Evolutionary conservation across 192 early-diverging fungal genomes (phyloP).

Genomic region (Pilobolus umbonatus): DNA sequence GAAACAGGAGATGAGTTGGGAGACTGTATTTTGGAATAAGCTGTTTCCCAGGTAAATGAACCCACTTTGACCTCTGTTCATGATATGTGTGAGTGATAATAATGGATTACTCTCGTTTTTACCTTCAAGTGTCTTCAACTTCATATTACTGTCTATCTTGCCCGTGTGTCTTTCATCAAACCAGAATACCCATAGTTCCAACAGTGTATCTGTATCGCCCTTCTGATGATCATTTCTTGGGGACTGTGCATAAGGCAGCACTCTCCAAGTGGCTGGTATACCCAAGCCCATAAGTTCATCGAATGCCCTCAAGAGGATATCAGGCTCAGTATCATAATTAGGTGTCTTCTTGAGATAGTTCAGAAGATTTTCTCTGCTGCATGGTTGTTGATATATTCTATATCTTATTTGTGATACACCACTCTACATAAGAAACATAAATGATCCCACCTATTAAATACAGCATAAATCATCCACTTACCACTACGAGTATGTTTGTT

Average conservation of each 20-base stretch:
- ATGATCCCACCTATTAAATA: background rate
- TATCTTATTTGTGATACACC: constrained; percentile 34
- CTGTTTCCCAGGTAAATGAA: constrained; percentile 34
- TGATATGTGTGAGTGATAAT: background rate
- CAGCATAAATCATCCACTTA: background rate
- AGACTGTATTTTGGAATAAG: constrained; percentile 18
- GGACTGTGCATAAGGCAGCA: background rate
- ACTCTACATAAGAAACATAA: constrained; percentile 17
- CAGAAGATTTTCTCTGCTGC: constrained; percentile 12
- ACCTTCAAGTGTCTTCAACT: constrained; percentile 25
- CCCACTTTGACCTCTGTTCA: constrained; percentile 28
- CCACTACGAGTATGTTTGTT: constrained; percentile 32
- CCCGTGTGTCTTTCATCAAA: constrained; percentile 34
- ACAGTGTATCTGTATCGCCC: constrained; percentile 1
- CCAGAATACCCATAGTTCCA: constrained; percentile 37
- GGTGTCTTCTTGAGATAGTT: constrained; percentile 3
- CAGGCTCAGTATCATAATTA: background rate
- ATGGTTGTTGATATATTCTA: constrained; percentile 28
- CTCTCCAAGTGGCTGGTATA: constrained; percentile 22
- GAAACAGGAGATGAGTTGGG: constrained; percentile 20
- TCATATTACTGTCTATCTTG: constrained; percentile 16
- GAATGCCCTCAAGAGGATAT: constrained; percentile 22
- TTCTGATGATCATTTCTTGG: too few species aligned
- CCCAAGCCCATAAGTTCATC: constrained; percentile 1
- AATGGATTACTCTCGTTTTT: background rate